Conservation (phyloP, 352 stramenopile genomes). For the Pythium guiyangense region DNA sequence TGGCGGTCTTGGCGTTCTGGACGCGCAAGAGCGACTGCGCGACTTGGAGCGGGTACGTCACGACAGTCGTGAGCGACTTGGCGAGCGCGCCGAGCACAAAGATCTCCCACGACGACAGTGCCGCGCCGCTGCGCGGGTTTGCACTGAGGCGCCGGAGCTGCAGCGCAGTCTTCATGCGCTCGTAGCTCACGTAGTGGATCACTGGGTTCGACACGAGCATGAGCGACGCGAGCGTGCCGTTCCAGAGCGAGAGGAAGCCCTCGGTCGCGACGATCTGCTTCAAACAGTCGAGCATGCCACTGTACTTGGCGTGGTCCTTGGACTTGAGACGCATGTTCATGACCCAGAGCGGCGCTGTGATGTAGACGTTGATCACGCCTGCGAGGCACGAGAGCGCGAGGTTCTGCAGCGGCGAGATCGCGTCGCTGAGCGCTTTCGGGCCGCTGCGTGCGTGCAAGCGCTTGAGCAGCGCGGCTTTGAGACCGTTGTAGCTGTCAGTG, state of each 20-base stretch:
- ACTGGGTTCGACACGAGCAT: slow-evolving; percentile 94
- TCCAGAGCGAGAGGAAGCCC: slow-evolving; percentile 88
- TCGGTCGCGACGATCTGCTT: slow-evolving; percentile 60
- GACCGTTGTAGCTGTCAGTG: slow-evolving; percentile 47
- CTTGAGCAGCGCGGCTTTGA: slow-evolving; percentile 67
- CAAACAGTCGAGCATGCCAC: slow-evolving; percentile 45
- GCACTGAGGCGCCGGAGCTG: slow-evolving; percentile 27
- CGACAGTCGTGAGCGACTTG: slow-evolving; percentile 90
- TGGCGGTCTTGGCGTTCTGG: slow-evolving; percentile 22
- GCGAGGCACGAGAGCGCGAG: slow-evolving; percentile 61
- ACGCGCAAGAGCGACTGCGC: slow-evolving; percentile 89
- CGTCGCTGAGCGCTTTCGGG: slow-evolving; percentile 18
- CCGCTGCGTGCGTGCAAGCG: slow-evolving; percentile 30
- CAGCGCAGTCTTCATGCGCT: slow-evolving; percentile 84
- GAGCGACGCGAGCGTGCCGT: slow-evolving; percentile 87
- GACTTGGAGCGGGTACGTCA: slow-evolving; percentile 94
- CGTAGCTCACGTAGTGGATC: slow-evolving; percentile 95
- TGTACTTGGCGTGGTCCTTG: slow-evolving; percentile 66
- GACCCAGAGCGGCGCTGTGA: slow-evolving; percentile 90
- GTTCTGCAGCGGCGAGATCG: slow-evolving; percentile 53
- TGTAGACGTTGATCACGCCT: slow-evolving; percentile 86
- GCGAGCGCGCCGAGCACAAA: slow-evolving; percentile 90
- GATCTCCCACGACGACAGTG: slow-evolving; percentile 76
- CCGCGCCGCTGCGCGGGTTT: slow-evolving; percentile 11
- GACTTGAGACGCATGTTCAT: slow-evolving; percentile 92